Evolutionary conservation across 352 stramenopile species (phyloP), one percentile per base, ranked within the genome.

Genomic region (Phytopythium ostracodes): DNA sequence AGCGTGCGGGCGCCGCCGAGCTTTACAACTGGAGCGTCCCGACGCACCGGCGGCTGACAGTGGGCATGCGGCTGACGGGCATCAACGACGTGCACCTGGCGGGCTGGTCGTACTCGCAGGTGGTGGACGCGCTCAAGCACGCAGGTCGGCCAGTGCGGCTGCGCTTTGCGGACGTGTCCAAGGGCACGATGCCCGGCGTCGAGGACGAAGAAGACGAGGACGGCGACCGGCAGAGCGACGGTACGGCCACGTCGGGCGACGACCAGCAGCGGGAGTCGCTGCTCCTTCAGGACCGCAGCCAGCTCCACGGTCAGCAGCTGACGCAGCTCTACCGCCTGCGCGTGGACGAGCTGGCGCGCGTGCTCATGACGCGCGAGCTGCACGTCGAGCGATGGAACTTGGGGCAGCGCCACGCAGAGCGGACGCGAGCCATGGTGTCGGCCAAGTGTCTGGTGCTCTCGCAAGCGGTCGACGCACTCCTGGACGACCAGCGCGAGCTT

Each of bases 11-110:
- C 2, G 71, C 79, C 17, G 79, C 79, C 20, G 79, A 89, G 68
- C 67, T 89, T 12, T 86, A 89, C 74, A 89, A 89, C 66, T 89
- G 79, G 79, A 84, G 79, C 60, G 79, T 87, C 49, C 80, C 81
- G 60, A 43, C 18, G n/a, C 42, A 11, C 29, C 79, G 73, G 55
- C 79, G 79, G 8, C 58, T 89, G 51, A 78, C 68, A 18, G 78
- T 82, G 54, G 77, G 77, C 51, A 89, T 89, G 79, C 77, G 79
- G n/a, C 66, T 89, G 42, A 86, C 76, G 49, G 71, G 66, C 29
- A 85, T 89, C 43, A 70, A 79, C 53, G 67, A 71, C 46, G 59
- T 66, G 33, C 67, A 60, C 35, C 66, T 89, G 24, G 75, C 73
- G 2, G 79, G 77, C 17, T 69, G 77, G 55, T 79, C 68, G 46